Evolutionary conservation across 495 filamentous ascomycete species (phyloP).

Genomic region (Terfezia claveryi): DNA sequence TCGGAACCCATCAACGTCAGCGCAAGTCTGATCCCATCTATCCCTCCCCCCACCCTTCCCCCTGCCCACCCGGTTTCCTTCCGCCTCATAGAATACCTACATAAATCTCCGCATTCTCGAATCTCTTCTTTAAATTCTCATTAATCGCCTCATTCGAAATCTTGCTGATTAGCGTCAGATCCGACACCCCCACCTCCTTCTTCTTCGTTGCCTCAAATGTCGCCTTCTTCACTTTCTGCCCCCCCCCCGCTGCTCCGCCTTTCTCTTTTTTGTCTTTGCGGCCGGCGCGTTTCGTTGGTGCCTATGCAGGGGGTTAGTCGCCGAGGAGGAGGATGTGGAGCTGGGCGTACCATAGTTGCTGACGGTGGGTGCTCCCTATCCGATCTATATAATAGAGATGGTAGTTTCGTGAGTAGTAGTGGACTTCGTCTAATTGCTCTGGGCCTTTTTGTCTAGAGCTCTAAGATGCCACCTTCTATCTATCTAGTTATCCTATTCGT

Average conservation of each 20-base stretch:
- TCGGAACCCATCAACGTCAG: slow-evolving; percentile 9
- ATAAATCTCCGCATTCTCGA: slow-evolving; percentile 93
- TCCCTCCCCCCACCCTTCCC: slow-evolving; percentile 4
- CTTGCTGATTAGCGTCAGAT: slow-evolving; percentile 92
- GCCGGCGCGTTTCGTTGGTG: slow-evolving; percentile 26
- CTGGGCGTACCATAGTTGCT: neutral
- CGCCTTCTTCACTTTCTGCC: slow-evolving; percentile 74
- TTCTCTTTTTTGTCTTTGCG: slow-evolving; percentile 42
- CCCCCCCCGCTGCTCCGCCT: slow-evolving; percentile 28
- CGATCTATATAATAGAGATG: too few relatives aligned
- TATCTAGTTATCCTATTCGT: too few relatives aligned
- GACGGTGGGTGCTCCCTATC: too few relatives aligned
- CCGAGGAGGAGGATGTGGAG: neutral
- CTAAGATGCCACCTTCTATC: too few relatives aligned
- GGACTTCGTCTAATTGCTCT: too few relatives aligned
- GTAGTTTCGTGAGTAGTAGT: too few relatives aligned
- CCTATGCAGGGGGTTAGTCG: slow-evolving; percentile 3
- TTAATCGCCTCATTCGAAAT: slow-evolving; percentile 99
- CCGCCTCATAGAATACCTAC: slow-evolving; percentile 27
- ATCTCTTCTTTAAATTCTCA: slow-evolving; percentile 91
- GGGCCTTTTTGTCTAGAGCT: too few relatives aligned
- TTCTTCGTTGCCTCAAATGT: slow-evolving; percentile 90
- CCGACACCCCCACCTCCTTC: slow-evolving; percentile 96
- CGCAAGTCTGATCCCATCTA: slow-evolving; percentile 7
- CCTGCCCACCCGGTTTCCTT: slow-evolving; percentile 4